Evolutionary conservation across 345 rosid genomes (phyloP), one percentile per base, ranked within the genome.

Genomic region (Turnera subulata): DNA sequence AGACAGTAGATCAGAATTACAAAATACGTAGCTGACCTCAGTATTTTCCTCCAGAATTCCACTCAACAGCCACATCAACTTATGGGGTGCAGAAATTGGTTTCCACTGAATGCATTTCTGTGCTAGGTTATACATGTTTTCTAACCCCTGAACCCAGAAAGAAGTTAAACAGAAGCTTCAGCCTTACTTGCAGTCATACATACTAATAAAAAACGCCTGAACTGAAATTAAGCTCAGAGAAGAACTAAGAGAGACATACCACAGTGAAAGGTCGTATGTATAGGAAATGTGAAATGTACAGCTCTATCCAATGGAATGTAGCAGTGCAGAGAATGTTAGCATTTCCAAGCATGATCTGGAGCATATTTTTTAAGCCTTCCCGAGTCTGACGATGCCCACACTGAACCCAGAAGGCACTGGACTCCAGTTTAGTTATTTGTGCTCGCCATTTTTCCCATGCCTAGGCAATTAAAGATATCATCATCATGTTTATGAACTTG

Each of bases 371-470:
- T 79, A 92, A 80, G 73, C 99, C 94, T 61, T 82, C 99, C 14
- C 84, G 77, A 47, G 99, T 92, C 68, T 46, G 82, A 61, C 43
- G 79, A 72, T 84, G 96, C 70, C 84, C 82, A 78, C 99, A 92
- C 61, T 80, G 88, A 74, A 83, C 63, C 99, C 97, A 92, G 71
- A 56, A 89, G 72, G 88, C 76, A 80, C 91, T 86, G 69, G 85
- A 79, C 56, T 84, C 94, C 75, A 89, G 71, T 73, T 89, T 92
- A 46, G 78, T 80, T 66, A 92, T 80, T 67, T 83, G 93, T 59
- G 82, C 77, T 59, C 91, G 90, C 99, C 99, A 92, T 71, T 70
- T 89, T 74, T 92, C 99, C 91, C 97, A 89, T 46, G 94, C 89
- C 97, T 89, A 63, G 58, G 51, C 37, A 66, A 62, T 46, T 22